Percentiles rank a stretch among this genome's conserved stretches.
Evolutionary conservation across 2,329 filamentous ascomycete genomes (phyloP).

Genomic region (Apiospora aurea): DNA sequence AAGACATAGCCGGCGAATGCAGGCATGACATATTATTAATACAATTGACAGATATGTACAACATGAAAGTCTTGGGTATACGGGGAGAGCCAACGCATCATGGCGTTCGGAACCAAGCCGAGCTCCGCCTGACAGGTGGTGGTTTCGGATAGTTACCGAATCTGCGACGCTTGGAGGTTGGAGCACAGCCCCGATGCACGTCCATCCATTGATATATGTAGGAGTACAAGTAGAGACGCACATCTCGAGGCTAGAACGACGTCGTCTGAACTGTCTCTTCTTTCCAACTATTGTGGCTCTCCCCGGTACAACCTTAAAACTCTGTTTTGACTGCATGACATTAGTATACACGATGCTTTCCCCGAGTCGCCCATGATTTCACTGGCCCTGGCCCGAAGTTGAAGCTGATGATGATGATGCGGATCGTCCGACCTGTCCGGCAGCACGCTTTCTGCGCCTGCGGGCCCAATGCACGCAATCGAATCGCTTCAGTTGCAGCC

Average conservation of each 20-base stretch:
- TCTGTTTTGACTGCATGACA: not conserved
- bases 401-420: not conserved
- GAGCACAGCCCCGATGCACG: not conserved
- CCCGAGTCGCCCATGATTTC: not conserved
- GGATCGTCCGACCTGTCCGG: slow-evolving; percentile 6
- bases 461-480: not conserved
- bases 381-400: not conserved
- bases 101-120: not conserved
- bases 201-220: not conserved
- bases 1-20: not conserved
- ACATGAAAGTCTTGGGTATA: too few species aligned
- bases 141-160: slow-evolving; percentile 3
- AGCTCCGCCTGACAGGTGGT: not conserved
- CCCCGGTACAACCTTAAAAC: slow-evolving; percentile 2
- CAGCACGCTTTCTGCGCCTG: not conserved
- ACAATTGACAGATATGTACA: too few species aligned
- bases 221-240: not conserved
- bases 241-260: not conserved
- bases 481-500: not conserved
- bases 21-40: not conserved
- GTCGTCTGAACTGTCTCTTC: not conserved
- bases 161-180: not conserved
- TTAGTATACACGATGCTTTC: not conserved
- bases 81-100: too few species aligned
- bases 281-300: not conserved